These are phyloP conservation scores for Pythium grandisporangium DNA, from an alignment of 352 stramenopile species.

Conservation along the genomic window DNA sequence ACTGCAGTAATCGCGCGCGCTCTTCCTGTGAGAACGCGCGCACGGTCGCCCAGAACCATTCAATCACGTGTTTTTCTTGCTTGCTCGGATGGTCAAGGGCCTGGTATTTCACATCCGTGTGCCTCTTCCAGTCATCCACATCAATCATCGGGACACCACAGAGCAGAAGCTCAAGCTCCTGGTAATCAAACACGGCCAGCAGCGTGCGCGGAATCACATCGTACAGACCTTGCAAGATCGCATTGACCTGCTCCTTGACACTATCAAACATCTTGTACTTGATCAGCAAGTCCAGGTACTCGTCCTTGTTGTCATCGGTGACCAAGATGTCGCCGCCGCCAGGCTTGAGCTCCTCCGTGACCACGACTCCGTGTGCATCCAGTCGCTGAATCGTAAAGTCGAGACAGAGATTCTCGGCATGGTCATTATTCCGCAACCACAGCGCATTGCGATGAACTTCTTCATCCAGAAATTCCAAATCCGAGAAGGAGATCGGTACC, in stretches of 20 bases:
- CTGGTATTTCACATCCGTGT: conserved; percentile 78
- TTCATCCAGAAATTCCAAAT: conserved; percentile 73
- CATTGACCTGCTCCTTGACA: conserved; percentile 84
- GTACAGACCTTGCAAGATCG: conserved; percentile 89
- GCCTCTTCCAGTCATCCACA: conserved; percentile 81
- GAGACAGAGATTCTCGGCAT: conserved; percentile 52
- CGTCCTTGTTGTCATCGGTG: conserved; percentile 92
- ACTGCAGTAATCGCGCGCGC: conserved; percentile 82
- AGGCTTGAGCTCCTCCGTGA: conserved; percentile 86
- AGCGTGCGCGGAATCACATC: conserved; percentile 84
- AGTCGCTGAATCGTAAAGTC: conserved; percentile 67
- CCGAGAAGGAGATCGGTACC: conserved; percentile 72
- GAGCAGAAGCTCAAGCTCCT: conserved; percentile 94
- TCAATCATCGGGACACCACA: conserved; percentile 88
- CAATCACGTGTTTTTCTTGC: conserved; percentile 52
- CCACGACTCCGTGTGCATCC: conserved; percentile 31
- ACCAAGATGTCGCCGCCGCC: conserved; percentile 88
- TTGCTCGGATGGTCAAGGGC: conserved; percentile 52
- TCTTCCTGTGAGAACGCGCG: conserved; percentile 76
- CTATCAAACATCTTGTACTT: conserved; percentile 91
- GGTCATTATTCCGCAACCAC: conserved; percentile 60
- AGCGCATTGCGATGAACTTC: conserved; percentile 57
- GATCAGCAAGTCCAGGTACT: conserved; percentile 93
- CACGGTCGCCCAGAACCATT: conserved; percentile 89
- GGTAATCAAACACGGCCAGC: conserved; percentile 89